Evolutionary conservation across 2,329 filamentous ascomycete species (phyloP).

Genomic region (Harringtonia aguacate): DNA sequence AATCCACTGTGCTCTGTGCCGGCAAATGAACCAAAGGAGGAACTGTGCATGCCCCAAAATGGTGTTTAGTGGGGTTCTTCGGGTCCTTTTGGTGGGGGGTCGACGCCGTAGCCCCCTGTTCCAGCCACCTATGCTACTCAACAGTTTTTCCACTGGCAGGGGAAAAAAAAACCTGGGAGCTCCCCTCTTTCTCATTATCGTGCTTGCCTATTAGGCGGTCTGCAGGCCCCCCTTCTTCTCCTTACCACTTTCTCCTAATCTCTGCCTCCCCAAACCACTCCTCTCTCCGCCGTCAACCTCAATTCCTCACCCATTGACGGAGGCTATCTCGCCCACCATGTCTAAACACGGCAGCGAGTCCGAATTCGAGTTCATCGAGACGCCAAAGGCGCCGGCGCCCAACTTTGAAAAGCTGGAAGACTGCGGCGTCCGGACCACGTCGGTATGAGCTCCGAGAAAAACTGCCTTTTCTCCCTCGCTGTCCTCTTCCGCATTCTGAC

Average conservation of each 20-base stretch:
- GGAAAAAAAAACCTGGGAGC: background rate
- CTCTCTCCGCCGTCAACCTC: conserved; percentile 2
- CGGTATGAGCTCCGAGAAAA: conserved; percentile 27
- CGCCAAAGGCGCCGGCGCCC: conserved; percentile 37
- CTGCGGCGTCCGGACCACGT: conserved; percentile 44
- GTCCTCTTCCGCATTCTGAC: conserved; percentile 6
- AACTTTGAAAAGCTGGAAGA: conserved; percentile 40
- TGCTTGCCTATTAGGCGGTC: background rate
- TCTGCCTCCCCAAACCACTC: background rate
- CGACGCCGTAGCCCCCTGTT: background rate
- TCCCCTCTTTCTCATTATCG: background rate
- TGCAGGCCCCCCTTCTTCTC: background rate
- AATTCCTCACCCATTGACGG: conserved; percentile 1
- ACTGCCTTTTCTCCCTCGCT: background rate
- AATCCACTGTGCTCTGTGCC: too few species aligned
- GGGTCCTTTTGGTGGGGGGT: too few species aligned
- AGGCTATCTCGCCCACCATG: conserved; percentile 24
- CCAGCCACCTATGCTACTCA: background rate
- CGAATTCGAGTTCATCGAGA: conserved; percentile 55
- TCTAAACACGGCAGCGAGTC: conserved; percentile 41
- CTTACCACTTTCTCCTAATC: background rate
- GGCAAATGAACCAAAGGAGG: too few species aligned
- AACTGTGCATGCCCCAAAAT: too few species aligned
- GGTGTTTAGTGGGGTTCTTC: too few species aligned
- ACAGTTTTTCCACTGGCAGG: background rate